Evolutionary conservation across 139 green algal species (phyloP).

Genomic region (Gonium pectorale): DNA sequence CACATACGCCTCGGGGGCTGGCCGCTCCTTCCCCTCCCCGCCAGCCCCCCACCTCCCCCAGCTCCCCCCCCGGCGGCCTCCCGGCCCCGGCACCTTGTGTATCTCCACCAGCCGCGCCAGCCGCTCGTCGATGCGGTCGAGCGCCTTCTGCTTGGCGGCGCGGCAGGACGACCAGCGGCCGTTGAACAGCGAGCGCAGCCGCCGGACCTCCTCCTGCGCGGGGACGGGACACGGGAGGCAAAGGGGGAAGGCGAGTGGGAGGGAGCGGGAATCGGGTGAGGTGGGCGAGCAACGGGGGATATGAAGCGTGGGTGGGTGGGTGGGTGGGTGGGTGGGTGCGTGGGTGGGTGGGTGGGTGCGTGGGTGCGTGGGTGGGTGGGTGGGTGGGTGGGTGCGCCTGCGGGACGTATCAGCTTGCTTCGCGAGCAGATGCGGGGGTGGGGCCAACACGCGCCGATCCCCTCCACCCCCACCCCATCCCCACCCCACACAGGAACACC

Average conservation of each 20-base stretch:
- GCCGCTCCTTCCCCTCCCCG: not conserved
- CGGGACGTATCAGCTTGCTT: too few species aligned
- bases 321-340: not conserved
- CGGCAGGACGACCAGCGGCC: slow-evolving; percentile 22
- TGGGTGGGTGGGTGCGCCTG: too few species aligned
- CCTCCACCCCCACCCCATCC: too few species aligned
- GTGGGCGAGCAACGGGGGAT: not conserved
- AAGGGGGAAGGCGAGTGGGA: not conserved
- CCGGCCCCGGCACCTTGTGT: too few species aligned
- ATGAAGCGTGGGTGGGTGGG: not conserved
- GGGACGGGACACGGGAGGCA: not conserved
- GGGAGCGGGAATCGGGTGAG: not conserved
- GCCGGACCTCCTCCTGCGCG: slow-evolving; percentile 46
- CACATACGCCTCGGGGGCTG: too few species aligned
- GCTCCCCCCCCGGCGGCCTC: too few species aligned
- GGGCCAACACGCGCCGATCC: too few species aligned
- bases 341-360: too few species aligned
- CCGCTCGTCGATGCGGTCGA: slow-evolving; percentile 50
- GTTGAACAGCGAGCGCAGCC: slow-evolving; percentile 47
- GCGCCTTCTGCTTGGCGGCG: slow-evolving; percentile 34
- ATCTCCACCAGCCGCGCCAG: slow-evolving; percentile 50
- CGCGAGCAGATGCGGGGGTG: too few species aligned
- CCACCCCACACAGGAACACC: too few species aligned
- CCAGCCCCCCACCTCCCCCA: not conserved
- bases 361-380: too few species aligned